Evolutionary conservation across 768 basidiomycete species (phyloP).

Genomic region (Mycena rosella): DNA sequence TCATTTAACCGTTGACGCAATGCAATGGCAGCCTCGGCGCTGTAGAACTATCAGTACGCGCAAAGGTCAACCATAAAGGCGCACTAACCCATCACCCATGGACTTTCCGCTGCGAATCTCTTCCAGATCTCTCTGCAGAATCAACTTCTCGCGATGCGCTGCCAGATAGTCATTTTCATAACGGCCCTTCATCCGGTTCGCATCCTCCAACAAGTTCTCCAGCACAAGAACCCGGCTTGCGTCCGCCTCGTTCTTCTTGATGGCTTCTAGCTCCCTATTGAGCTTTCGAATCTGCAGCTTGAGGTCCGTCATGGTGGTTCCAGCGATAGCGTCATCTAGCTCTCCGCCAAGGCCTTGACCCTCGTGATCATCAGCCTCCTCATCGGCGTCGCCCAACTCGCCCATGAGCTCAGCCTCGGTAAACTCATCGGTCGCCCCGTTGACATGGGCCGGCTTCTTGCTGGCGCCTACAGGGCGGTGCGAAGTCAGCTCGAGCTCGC

Average conservation of each 20-base stretch:
- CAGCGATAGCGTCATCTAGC: constrained; percentile 86
- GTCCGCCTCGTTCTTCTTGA: constrained; percentile 81
- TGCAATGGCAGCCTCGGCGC: constrained; percentile 89
- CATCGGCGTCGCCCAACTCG: constrained; percentile 46
- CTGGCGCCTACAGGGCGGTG: constrained; percentile 56
- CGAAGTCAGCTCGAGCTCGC: constrained; percentile 84
- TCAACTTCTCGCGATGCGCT: constrained; percentile 85
- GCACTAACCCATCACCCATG: constrained; percentile 80
- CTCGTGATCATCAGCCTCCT: constrained; percentile 58
- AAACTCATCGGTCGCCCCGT: constrained; percentile 41
- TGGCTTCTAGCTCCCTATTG: constrained; percentile 82
- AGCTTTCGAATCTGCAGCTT: constrained; percentile 89
- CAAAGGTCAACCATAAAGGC: constrained; percentile 8
- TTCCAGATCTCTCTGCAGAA: constrained; percentile 85
- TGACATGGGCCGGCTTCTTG: constrained; percentile 45
- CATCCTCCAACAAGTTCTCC: constrained; percentile 92
- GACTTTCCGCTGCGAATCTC: constrained; percentile 91
- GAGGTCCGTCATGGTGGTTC: constrained; percentile 91
- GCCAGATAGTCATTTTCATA: constrained; percentile 91
- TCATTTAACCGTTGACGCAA: constrained; percentile 90
- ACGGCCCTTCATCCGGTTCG: constrained; percentile 88
- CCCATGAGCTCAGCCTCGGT: constrained; percentile 63
- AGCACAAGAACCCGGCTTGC: constrained; percentile 84
- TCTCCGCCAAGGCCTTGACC: constrained; percentile 83
- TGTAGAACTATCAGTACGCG: constrained; percentile 44